Conservation (phyloP, 331 rosid species). For the Cydonia oblonga region DNA sequence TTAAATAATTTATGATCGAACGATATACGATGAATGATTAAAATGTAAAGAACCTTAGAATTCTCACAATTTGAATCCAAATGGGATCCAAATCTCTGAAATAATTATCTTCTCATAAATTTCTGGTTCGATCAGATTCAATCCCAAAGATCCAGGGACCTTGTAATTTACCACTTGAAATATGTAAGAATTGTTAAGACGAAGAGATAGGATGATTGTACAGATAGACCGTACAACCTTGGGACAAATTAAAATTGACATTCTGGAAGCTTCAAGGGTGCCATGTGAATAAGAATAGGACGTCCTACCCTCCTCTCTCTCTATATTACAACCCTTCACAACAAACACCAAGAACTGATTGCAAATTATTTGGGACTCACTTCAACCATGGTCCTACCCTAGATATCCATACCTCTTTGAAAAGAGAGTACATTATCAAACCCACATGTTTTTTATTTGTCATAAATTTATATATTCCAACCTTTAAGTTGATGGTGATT, state of each 20-base stretch:
- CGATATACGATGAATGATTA: too few species aligned
- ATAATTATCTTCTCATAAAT: not conserved
- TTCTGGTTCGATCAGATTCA: not conserved
- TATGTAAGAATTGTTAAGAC: not conserved
- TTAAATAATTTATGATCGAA: accelerated
- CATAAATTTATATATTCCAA: not conserved
- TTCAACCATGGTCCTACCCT: not conserved
- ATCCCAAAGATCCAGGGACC: not conserved
- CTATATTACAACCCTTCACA: not conserved
- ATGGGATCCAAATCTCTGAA: too few species aligned
- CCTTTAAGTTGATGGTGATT: not conserved
- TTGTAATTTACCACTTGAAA: not conserved
- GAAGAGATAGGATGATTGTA: not conserved
- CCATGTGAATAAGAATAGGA: constrained; percentile 30
- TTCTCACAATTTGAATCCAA: too few species aligned
- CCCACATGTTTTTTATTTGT: not conserved
- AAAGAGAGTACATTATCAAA: not conserved
- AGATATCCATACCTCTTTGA: not conserved
- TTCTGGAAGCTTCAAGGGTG: not conserved
- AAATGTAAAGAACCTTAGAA: too few species aligned
- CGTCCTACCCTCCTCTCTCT: constrained; percentile 13
- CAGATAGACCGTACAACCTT: not conserved
- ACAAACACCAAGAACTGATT: not conserved
- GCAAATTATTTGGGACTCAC: constrained; percentile 3
- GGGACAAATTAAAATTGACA: not conserved